Conservation (phyloP, 352 stramenopile species). For the Nothophytophthora sp. region DNA sequence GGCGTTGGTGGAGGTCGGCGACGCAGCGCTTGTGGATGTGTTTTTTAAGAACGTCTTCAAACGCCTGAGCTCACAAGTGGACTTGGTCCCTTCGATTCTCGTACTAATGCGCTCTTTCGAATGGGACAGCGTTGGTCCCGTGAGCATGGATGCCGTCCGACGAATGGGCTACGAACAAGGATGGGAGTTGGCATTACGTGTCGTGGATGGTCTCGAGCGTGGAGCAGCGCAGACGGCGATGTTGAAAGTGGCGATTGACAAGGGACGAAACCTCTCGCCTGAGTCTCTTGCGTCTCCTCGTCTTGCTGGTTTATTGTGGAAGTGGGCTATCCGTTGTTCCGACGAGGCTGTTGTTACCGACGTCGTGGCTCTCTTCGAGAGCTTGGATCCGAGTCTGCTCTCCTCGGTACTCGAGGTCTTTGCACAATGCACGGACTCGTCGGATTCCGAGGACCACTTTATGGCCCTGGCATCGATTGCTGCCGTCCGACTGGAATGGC, state of each 20-base stretch:
- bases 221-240: not conserved
- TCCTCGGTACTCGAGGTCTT: not conserved
- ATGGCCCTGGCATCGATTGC: not conserved
- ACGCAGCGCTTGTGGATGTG: too few relatives aligned
- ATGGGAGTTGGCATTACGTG: constrained; percentile 10
- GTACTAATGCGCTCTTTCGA: too few relatives aligned
- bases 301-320: constrained; percentile 4
- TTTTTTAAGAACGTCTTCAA: too few relatives aligned
- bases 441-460: too few relatives aligned
- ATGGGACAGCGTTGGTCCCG: too few relatives aligned
- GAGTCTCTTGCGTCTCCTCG: not conserved
- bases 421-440: too few relatives aligned
- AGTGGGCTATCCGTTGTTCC: not conserved
- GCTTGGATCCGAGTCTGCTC: not conserved
- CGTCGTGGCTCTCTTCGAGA: not conserved
- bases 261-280: not conserved
- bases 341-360: not conserved
- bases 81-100: too few relatives aligned
- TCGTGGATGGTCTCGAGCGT: constrained; percentile 6
- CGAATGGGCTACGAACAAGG: not conserved
- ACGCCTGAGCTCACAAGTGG: too few relatives aligned
- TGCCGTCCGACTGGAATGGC: not conserved
- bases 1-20: too few relatives aligned
- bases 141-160: too few relatives aligned
- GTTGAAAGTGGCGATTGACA: constrained; percentile 1